Evolutionary conservation across 208 protist genomes (phyloP).

Genomic region (Acanthamoeba sp.): DNA sequence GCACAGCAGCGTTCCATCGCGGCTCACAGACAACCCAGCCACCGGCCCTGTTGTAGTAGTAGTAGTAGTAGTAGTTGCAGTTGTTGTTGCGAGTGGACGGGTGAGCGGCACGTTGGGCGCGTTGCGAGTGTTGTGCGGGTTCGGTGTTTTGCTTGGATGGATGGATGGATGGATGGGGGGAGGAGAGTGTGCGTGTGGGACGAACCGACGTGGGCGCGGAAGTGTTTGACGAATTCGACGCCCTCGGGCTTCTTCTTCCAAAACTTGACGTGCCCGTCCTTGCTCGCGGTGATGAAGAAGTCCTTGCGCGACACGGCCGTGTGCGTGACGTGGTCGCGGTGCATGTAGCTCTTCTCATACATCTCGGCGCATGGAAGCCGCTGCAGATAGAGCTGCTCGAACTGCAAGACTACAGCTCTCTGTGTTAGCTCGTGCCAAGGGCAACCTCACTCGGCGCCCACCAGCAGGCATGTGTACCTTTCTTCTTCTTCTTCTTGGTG

Average conservation of each 20-base stretch:
- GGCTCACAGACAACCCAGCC: conserved; percentile 74
- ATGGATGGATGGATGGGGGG: background rate
- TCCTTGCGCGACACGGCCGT: conserved; percentile 83
- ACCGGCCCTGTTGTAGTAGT: conserved; percentile 77
- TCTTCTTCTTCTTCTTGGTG: too few species aligned
- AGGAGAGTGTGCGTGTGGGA: background rate
- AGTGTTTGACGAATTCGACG: conserved; percentile 95
- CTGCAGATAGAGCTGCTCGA: conserved; percentile 76
- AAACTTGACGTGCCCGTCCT: conserved; percentile 94
- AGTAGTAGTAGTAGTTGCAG: background rate
- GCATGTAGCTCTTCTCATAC: conserved; percentile 94
- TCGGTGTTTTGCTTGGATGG: too few species aligned
- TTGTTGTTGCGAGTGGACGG: background rate
- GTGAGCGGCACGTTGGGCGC: background rate
- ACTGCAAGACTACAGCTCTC: conserved; percentile 50
- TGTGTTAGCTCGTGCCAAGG: too few species aligned
- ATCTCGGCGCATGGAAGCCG: conserved; percentile 89
- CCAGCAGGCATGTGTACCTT: too few species aligned
- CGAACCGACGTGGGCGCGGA: conserved; percentile 88
- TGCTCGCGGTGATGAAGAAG: conserved; percentile 91
- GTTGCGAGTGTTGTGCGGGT: too few species aligned
- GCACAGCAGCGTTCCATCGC: conserved; percentile 87
- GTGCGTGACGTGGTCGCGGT: conserved; percentile 89
- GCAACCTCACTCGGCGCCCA: too few species aligned
- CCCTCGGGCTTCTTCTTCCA: conserved; percentile 92